phyloP scores from a whole-genome alignment of 352 stramenopile species.

The Poterioochromonas sp. region DNA sequence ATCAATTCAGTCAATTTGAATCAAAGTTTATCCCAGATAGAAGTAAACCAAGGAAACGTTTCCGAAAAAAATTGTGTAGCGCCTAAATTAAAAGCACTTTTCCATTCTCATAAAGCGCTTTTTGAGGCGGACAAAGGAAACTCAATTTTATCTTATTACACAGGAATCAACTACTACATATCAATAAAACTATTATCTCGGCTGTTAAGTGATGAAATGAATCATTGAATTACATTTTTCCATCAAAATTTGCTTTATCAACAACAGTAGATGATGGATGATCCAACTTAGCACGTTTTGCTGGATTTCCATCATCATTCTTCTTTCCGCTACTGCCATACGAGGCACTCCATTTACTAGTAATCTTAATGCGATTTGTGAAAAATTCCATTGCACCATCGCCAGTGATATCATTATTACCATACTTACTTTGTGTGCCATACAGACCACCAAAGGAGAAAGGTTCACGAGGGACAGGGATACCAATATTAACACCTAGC shows the following conservation, averaged over 20 bases:
- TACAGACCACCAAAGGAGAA: slow-evolving; percentile 95
- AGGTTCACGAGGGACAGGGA: slow-evolving; percentile 82
- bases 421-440: slow-evolving; percentile 90
- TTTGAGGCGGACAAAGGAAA: no score
- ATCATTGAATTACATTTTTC: slow-evolving; percentile 60
- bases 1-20: no score
- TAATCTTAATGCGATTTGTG: slow-evolving; percentile 92
- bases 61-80: no score
- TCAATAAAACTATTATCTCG: no score
- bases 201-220: no score
- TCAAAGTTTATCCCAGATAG: no score
- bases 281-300: slow-evolving; percentile 26
- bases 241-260: slow-evolving; percentile 58
- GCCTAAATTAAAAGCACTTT: no score
- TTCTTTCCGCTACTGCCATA: slow-evolving; percentile 21
- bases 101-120: no score
- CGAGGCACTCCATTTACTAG: slow-evolving; percentile 72
- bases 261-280: slow-evolving; percentile 31
- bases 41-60: no score
- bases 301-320: neutral
- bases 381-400: slow-evolving; percentile 95
- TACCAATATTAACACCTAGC: slow-evolving; percentile 89
- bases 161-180: no score
- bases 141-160: no score
- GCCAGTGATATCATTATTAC: slow-evolving; percentile 95